Evolutionary conservation across 257 asterid species (phyloP), one percentile per base, ranked within the genome.

Genomic region (Prunella vulgaris): DNA sequence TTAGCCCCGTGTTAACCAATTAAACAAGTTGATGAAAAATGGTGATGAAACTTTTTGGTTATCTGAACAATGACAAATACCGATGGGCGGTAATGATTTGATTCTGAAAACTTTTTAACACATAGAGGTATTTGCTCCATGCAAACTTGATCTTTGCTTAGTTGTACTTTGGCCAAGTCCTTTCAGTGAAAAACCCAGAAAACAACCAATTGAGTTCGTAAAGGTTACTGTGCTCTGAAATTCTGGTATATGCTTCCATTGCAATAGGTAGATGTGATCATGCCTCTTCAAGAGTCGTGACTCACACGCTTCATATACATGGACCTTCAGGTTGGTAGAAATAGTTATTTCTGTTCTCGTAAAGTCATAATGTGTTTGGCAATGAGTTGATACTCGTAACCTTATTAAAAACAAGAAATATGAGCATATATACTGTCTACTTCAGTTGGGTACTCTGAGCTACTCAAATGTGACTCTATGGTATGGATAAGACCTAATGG

Each of bases 381-480:
- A 46, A n/a, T 9, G 17, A 63, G 14, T 65, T 65, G 60, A 65
- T 15, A 5, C 24, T 54, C 1, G 1, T 21, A 10, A 33, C 40
- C 58, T 68, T 68, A 52, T 68, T 7, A 4, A 54, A 58, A 56
- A 33, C 40, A 35, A 24, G 15, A 24, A 32, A 22, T 18, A 10
- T 35, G 46, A 24, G 3, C 46, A n/a, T 54, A 58, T 54, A 38
- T 13, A n/a, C 3, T 5, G 54, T 57, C 32, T n/a, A 37, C 44
- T 69, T 44, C 21, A 38, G 52, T 25, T n/a, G 57, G 35, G 53
- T 25, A 69, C 65, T 24, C 38, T 24, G 32, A 70, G 51, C 68
- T 40, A 8, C 25, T 51, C 12, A 51, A 18, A 20, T 17, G 27
- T 20, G 18, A 51, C 25, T 51, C 58, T 49, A 21, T 49, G 10